These are phyloP conservation scores for Eruca vesicaria DNA, from an alignment of 441 rosid genomes.

Conservation along the genomic window DNA sequence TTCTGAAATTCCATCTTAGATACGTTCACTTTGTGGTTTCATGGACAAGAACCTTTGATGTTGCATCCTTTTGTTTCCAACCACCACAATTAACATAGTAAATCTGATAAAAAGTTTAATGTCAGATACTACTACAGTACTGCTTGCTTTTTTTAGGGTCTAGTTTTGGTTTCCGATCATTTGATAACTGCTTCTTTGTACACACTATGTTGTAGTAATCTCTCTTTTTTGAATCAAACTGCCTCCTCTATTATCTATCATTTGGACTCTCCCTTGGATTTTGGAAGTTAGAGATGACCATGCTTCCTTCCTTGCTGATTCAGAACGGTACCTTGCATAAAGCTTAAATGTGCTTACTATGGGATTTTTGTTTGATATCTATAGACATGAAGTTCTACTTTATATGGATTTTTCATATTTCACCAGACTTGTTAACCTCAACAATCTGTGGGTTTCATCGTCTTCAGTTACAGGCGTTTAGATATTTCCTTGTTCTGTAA, in stretches of 20 bases:
- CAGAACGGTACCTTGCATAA: background rate
- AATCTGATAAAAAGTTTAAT: background rate
- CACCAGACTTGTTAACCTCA: background rate
- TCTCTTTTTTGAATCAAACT: background rate
- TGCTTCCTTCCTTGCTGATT: background rate
- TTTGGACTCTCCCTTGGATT: background rate
- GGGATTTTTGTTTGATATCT: too few relatives aligned
- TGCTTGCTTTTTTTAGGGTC: too few relatives aligned
- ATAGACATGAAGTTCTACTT: background rate
- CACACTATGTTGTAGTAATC: background rate
- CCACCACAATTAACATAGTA: too few relatives aligned
- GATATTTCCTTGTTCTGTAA: background rate
- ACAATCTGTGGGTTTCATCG: background rate
- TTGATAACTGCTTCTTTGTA: background rate
- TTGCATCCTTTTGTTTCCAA: too few relatives aligned
- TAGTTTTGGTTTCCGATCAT: too few relatives aligned
- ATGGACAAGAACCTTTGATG: too few relatives aligned
- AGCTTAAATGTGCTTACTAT: too few relatives aligned
- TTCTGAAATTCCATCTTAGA: background rate
- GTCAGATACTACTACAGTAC: too few relatives aligned
- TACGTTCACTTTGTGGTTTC: background rate
- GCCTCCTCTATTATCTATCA: background rate
- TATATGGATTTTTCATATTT: slow-evolving; percentile 12
- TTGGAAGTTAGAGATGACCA: background rate
- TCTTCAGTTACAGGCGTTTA: background rate